Conservation (phyloP, 768 basidiomycete genomes). For the Suillus sp. region DNA sequence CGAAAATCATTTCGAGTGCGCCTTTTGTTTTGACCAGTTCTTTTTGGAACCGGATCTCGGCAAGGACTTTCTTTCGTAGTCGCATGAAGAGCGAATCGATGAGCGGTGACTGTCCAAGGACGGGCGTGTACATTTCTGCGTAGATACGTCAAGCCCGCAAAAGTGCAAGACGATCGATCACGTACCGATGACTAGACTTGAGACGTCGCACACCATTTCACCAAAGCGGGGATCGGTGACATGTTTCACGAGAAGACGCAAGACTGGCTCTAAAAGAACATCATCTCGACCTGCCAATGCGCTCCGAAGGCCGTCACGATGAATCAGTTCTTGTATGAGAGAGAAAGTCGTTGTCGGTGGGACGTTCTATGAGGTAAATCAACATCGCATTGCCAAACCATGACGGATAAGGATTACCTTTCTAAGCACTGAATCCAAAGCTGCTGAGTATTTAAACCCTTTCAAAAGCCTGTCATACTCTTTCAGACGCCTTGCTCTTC, state of each 20-base stretch:
- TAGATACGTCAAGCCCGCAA: conserved; percentile 14
- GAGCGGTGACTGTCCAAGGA: conserved; percentile 92
- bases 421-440: conserved; percentile 86
- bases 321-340: conserved; percentile 88
- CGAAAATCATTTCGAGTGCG: conserved; percentile 88
- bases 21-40: conserved; percentile 83
- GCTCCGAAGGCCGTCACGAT: conserved; percentile 83
- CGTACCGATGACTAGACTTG: conserved; percentile 82
- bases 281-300: conserved; percentile 93
- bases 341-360: conserved; percentile 87
- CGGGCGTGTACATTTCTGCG: conserved; percentile 87
- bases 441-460: conserved; percentile 91
- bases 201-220: conserved; percentile 81
- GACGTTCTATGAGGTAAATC: conserved; percentile 56
- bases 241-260: conserved; percentile 84
- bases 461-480: conserved; percentile 92
- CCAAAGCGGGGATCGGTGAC: conserved; percentile 91
- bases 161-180: conserved; percentile 6
- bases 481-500: conserved; percentile 68
- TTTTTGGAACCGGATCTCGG: conserved; percentile 86
- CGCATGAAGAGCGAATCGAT: conserved; percentile 86
- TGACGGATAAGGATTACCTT: conserved; percentile 53
- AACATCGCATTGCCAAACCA: not conserved
- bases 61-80: conserved; percentile 79
- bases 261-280: conserved; percentile 86